phyloP scores from a whole-genome alignment of 768 basidiomycete species.

The Lentinus tigrinus region DNA sequence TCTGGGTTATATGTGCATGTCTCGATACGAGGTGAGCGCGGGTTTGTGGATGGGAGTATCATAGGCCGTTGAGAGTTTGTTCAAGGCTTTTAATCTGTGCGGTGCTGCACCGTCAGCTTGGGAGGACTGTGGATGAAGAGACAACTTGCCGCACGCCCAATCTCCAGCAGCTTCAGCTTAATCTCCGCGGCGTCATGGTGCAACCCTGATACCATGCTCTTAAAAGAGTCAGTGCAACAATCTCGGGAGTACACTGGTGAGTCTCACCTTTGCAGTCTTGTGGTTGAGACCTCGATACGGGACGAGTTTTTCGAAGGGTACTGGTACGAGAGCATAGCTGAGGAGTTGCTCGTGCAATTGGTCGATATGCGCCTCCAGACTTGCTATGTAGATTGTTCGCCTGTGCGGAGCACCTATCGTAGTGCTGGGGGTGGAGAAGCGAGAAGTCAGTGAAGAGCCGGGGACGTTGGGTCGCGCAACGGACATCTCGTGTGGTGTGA shows the following conservation, averaged over 20 bases:
- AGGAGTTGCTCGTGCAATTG: constrained; percentile 59
- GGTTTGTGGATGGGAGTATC: background rate
- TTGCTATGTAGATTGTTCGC: constrained; percentile 69
- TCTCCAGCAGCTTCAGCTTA: constrained; percentile 63
- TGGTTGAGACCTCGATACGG: constrained; percentile 67
- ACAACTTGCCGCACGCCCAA: constrained; percentile 61
- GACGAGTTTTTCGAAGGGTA: constrained; percentile 16
- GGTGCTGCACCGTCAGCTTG: background rate
- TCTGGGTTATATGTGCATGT: too few species aligned
- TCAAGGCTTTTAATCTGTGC: background rate
- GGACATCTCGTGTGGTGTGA: constrained; percentile 67
- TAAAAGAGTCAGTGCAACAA: background rate
- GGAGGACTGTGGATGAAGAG: background rate
- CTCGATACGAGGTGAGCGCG: background rate
- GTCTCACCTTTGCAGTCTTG: constrained; percentile 68
- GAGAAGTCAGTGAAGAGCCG: background rate
- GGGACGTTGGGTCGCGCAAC: background rate
- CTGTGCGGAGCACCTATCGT: constrained; percentile 66
- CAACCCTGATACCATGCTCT: constrained; percentile 76
- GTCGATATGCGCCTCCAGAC: constrained; percentile 73
- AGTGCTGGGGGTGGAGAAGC: constrained; percentile 41
- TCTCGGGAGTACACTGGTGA: background rate
- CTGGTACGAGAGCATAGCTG: constrained; percentile 51
- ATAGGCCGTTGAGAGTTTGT: background rate
- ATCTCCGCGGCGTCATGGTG: constrained; percentile 61